Evolutionary conservation across 495 filamentous ascomycete species (phyloP), one percentile per base, ranked within the genome.

Genomic region (Aspergillus coremiiformis): DNA sequence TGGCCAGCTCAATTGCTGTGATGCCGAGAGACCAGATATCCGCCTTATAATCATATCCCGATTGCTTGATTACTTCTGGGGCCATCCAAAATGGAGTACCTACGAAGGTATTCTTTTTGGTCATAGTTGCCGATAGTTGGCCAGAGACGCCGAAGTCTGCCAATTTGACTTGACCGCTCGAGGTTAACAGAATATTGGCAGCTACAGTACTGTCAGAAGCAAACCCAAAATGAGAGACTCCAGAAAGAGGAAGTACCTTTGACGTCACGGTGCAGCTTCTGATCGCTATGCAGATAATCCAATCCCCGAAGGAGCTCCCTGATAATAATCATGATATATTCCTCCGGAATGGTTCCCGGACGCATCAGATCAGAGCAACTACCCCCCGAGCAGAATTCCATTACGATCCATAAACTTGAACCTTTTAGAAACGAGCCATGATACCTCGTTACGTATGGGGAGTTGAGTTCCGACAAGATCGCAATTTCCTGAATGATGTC

Each of bases 61-160:
- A 93, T 65, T 95, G 90, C 73, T 95, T 95, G 68, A 98, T 98
- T 26, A 98, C 93, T 67, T 98, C 93, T 8, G 93, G 93, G 4
- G 93, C 93, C 93, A 98, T 98, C 93, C 93, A 98, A 69, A 96
- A 98, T 0, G 93, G 93, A 2, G 93, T 97, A 12, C 93, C 93
- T 20, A 98, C 93, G 64, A 98, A 98, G 0, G 93, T 98, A 62
- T 97, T 98, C 68, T 96, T 96, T 72, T 96, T 95, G 21, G 94
- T 96, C 88, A 96, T 97, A n/a, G 93, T 96, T 1, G 90, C 89
- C 20, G 92, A 91, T n/a, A 98, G 76, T 62, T 98, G 93, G 12
- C 92, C 90, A 20, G 92, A 95, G 14, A 98, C 93, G 39, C 93
- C 93, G 70, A 98, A 98, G 69, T 98, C 93, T 8, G 93, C 93